Evolutionary conservation across 805 yeast genomes (phyloP), one percentile per base, ranked within the genome.

Genomic region (Wilhelminamyces savonicus): DNA sequence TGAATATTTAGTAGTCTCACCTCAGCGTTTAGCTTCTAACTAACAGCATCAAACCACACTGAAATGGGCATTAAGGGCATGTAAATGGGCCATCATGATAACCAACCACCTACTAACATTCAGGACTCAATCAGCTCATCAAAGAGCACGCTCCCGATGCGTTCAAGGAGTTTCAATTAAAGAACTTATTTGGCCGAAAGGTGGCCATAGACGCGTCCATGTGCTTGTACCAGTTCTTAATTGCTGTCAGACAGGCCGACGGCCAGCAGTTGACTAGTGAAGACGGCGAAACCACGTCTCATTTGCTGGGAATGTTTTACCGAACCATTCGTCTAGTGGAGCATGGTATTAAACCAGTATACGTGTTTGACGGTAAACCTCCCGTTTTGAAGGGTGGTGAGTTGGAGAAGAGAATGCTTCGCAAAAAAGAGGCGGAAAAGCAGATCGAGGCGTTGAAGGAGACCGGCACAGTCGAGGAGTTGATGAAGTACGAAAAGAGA

Each of bases 201-300:
- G 95, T 92, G n/a, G 98, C 98, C 36, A 88, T 92, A 36, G 90
- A 83, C 61, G 94, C 94, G 3, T 88, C 97, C 7, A 92, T 92
- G 98, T 86, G 95, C 42, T 67, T 92, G 23, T 92, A 92, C 53
- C 99, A 92, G 57, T 92, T 90, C 50, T 67, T 92, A 28, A 88
- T 92, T 49, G 97, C 97, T 0, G 98, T 92, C 4, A 73, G 99
- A 50, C 97, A 90, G 45, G 87, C 82, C 34, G 97, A 92, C 49
- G 99, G 99, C n/a, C 86, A 78, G 39, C 94, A 87, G 52, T 66
- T 92, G 48, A 78, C 92, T 15, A 82, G 76, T 39, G 95, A 84
- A 23, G 74, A 74, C 13, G 99, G 99, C 25, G 95, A 86, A 39
- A 90, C 97, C 2, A 65, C 84, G 0, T 83, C 96, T 0, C 99